Evolutionary conservation across 1,284 basidiomycete genomes (phyloP).

Genomic region (Melampsora medusae): DNA sequence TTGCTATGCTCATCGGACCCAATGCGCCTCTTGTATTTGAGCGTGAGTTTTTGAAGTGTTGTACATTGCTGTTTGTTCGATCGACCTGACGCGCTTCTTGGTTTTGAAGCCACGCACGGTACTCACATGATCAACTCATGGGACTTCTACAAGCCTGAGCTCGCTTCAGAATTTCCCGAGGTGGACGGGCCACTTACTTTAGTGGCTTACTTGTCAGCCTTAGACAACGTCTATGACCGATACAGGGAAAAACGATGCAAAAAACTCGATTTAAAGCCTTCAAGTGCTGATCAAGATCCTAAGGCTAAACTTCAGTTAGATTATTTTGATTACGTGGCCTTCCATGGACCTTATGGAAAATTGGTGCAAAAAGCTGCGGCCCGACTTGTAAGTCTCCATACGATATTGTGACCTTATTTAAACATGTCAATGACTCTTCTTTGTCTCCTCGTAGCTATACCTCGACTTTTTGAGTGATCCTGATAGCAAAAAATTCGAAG

Average conservation of each 20-base stretch:
- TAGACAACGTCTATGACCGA: slow-evolving; percentile 83
- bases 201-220: slow-evolving; percentile 87
- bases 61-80: too few species aligned
- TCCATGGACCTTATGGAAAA: slow-evolving; percentile 83
- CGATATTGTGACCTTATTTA: neutral
- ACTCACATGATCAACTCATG: slow-evolving; percentile 97
- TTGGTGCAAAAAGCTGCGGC: slow-evolving; percentile 96
- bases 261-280: slow-evolving; percentile 55
- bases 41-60: slow-evolving; percentile 64
- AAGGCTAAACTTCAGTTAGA: slow-evolving; percentile 51
- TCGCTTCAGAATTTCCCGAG: slow-evolving; percentile 89
- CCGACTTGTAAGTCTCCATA: slow-evolving; percentile 63
- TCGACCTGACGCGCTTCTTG: neutral
- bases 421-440: neutral
- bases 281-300: slow-evolving; percentile 32
- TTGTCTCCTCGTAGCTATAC: slow-evolving; percentile 60
- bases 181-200: slow-evolving; percentile 97
- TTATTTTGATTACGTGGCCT: slow-evolving; percentile 57
- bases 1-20: slow-evolving; percentile 91
- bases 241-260: slow-evolving; percentile 81
- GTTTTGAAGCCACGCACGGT: slow-evolving; percentile 77
- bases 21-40: slow-evolving; percentile 92
- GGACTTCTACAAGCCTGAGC: slow-evolving; percentile 96
- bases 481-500: slow-evolving; percentile 69
- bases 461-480: slow-evolving; percentile 88